phyloP scores from a whole-genome alignment of 2,329 filamentous ascomycete genomes.

The Colletotrichum orbiculare region DNA sequence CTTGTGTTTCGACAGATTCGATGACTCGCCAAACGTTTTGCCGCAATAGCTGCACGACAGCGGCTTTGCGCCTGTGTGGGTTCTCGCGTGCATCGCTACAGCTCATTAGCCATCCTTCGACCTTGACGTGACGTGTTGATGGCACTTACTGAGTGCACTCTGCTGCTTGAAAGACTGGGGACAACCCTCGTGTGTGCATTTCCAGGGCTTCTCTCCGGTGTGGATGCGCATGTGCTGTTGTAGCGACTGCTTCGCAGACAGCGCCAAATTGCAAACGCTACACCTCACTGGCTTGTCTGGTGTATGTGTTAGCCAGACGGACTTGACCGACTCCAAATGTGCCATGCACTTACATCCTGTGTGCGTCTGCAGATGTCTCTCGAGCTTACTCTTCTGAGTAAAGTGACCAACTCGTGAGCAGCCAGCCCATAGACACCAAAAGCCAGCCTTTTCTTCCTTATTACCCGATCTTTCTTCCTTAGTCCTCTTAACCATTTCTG shows the following conservation, averaged over 20 bases:
- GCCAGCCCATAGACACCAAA: conserved; percentile 66
- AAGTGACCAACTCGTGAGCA: conserved; percentile 67
- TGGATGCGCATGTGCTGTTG: conserved; percentile 76
- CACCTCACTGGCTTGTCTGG: conserved; percentile 71
- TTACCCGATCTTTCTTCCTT: neutral
- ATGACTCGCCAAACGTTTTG: conserved; percentile 72
- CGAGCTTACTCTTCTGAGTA: conserved; percentile 70
- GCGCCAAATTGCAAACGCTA: conserved; percentile 63
- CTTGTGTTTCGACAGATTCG: conserved; percentile 74
- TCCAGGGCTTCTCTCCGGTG: conserved; percentile 72
- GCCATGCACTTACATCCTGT: conserved; percentile 65
- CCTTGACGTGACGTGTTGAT: conserved; percentile 3
- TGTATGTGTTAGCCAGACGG: conserved; percentile 38
- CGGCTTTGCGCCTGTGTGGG: conserved; percentile 74
- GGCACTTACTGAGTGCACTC: conserved; percentile 69
- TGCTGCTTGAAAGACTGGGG: conserved; percentile 73
- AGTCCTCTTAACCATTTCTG: conserved; percentile 52
- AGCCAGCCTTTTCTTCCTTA: conserved; percentile 51
- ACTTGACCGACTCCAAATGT: conserved; percentile 32
- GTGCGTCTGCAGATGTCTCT: conserved; percentile 73
- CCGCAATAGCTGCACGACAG: conserved; percentile 68
- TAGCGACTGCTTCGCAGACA: conserved; percentile 75
- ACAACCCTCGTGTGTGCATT: conserved; percentile 63
- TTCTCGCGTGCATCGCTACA: conserved; percentile 73
- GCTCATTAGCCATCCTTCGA: neutral